A percentile compares a stretch with the other conserved stretches of the same genome.
phyloP scores from a whole-genome alignment of 192 early-diverging fungal genomes.

The Coemansia umbellata region DNA sequence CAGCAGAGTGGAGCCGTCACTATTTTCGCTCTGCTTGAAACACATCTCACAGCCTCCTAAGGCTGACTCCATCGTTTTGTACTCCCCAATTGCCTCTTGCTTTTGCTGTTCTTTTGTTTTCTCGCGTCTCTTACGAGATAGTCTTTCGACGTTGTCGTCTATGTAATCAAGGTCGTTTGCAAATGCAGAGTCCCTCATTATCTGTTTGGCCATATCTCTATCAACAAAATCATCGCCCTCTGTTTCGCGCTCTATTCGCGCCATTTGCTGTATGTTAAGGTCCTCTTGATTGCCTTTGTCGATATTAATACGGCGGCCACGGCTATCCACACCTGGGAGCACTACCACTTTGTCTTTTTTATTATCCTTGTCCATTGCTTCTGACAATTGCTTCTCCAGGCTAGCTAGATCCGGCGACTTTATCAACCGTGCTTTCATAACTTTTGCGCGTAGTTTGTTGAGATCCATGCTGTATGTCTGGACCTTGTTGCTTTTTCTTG shows the following conservation, averaged over 20 bases:
- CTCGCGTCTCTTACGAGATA: constrained; percentile 58
- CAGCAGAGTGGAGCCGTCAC: constrained; percentile 40
- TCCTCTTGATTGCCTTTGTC: constrained; percentile 16
- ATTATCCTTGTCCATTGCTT: constrained; percentile 22
- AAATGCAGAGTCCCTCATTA: constrained; percentile 45
- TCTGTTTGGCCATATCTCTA: constrained; percentile 17
- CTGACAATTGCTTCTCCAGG: constrained; percentile 70
- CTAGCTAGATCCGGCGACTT: constrained; percentile 56
- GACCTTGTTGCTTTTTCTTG: not conserved
- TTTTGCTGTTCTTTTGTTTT: constrained; percentile 64
- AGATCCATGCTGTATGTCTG: constrained; percentile 52
- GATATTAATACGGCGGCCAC: constrained; percentile 15
- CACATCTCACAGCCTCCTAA: constrained; percentile 63
- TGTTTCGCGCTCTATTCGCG: constrained; percentile 21
- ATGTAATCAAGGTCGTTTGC: constrained; percentile 81
- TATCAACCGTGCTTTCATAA: constrained; percentile 76
- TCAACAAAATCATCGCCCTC: constrained; percentile 19
- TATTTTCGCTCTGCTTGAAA: constrained; percentile 53
- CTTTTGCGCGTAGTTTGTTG: constrained; percentile 79
- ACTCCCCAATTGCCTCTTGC: constrained; percentile 63
- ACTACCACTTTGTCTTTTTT: constrained; percentile 22
- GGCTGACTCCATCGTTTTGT: constrained; percentile 60
- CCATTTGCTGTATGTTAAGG: constrained; percentile 19
- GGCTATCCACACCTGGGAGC: constrained; percentile 37
- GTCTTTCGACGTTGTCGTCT: constrained; percentile 81